A percentile compares a stretch with the other conserved stretches of the same genome.
Conservation (phyloP, 768 basidiomycete genomes). For the Filobasidium wieringae region DNA sequence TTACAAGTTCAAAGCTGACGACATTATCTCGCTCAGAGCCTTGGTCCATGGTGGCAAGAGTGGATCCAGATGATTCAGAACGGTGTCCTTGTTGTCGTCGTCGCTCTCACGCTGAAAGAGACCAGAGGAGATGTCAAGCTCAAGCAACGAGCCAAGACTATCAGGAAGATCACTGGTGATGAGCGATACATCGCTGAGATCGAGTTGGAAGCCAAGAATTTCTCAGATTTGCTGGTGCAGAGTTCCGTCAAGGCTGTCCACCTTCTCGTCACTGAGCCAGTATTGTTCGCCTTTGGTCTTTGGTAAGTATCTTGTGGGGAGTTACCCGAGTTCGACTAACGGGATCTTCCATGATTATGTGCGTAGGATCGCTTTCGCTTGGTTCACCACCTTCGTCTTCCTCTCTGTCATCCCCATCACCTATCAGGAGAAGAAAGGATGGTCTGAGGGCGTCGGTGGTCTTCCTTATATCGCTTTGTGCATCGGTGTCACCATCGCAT, state of each 20-base stretch:
- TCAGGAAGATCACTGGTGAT: constrained; percentile 13
- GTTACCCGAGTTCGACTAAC: background rate
- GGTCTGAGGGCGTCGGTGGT: background rate
- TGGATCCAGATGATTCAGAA: constrained; percentile 15
- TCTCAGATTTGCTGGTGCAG: constrained; percentile 2
- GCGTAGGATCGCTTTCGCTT: constrained; percentile 2
- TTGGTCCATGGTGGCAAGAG: constrained; percentile 4
- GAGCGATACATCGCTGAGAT: constrained; percentile 9
- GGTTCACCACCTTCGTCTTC: constrained; percentile 5
- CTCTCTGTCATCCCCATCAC: constrained; percentile 2
- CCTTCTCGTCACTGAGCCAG: constrained; percentile 13
- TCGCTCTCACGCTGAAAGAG: constrained; percentile 13
- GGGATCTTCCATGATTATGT: background rate
- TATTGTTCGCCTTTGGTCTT: constrained; percentile 11
- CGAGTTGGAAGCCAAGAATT: constrained; percentile 6
- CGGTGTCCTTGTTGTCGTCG: constrained; percentile 12
- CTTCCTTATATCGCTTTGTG: constrained; percentile 5
- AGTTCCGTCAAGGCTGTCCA: constrained; percentile 3
- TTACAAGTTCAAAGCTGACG: too few relatives aligned
- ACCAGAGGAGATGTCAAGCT: constrained; percentile 16
- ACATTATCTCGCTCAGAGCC: too few relatives aligned
- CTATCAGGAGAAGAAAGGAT: constrained; percentile 4
- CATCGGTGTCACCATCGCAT: constrained; percentile 1
- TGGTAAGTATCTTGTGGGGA: constrained; percentile 1
- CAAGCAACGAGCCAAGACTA: constrained; percentile 6